A percentile compares a stretch with the other conserved stretches of the same genome.
Conservation (phyloP, 805 yeast genomes). For the Novakomyces olei region DNA sequence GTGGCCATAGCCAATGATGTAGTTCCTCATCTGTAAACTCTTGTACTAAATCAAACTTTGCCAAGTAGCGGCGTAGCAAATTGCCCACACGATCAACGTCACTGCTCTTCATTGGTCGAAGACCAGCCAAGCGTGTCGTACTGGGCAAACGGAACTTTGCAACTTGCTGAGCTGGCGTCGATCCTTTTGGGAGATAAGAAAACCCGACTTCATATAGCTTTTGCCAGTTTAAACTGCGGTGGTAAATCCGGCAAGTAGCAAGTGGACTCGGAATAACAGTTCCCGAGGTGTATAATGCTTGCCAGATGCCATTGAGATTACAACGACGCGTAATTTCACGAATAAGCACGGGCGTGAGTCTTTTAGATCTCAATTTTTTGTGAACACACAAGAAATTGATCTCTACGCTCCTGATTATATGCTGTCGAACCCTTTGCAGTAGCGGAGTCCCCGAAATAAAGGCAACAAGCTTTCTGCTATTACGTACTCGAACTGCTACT, state of each 20-base stretch:
- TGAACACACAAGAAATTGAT: constrained; percentile 88
- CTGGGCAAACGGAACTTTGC: constrained; percentile 36
- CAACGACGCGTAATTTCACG: constrained; percentile 87
- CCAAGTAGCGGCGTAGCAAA: constrained; percentile 40
- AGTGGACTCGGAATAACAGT: constrained; percentile 81
- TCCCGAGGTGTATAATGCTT: constrained; percentile 88
- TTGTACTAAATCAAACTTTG: constrained; percentile 52
- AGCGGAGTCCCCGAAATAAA: constrained; percentile 84
- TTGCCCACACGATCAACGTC: constrained; percentile 46
- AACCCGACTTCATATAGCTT: constrained; percentile 80
- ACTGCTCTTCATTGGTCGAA: constrained; percentile 30
- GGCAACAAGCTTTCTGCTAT: constrained; percentile 59
- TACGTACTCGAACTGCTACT: constrained; percentile 74
- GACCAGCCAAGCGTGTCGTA: constrained; percentile 27
- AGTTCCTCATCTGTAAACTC: constrained; percentile 45
- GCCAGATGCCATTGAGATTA: constrained; percentile 71
- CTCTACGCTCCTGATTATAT: constrained; percentile 38
- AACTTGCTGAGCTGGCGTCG: constrained; percentile 44
- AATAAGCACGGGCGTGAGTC: constrained; percentile 83
- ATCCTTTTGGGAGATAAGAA: constrained; percentile 49
- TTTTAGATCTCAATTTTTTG: constrained; percentile 76
- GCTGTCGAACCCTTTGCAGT: constrained; percentile 35
- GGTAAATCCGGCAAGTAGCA: constrained; percentile 69
- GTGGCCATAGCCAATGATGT: constrained; percentile 49
- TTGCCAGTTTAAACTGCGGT: constrained; percentile 83